Base-by-base conservation (phyloP, 768 basidiomycete species). In the Calocybe indica region DNA sequence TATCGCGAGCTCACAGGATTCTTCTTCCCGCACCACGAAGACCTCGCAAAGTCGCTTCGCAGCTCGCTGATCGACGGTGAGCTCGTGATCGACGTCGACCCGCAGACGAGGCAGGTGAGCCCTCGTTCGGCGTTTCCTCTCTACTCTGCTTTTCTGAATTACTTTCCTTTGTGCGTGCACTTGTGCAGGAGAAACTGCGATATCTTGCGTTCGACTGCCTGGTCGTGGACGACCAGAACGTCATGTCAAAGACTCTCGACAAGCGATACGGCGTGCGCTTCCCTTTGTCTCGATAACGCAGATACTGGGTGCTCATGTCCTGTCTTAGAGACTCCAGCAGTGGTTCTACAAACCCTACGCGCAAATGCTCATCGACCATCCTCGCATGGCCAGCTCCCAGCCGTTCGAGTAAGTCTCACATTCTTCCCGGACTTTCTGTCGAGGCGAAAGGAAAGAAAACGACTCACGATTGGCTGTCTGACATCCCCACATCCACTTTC, bases 161-260 rank as follows among this genome's bases (percentile, higher is more conserved):
- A 40, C 52, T 50, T 45, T 40, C 36, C 49, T 32, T 36, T 37
- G 22, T 22, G 35, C 30, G 5, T 3, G 42, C 1, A 22, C 6
- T 5, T 32, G 30, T 50, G 31, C 61, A 97, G 94, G 80, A 90
- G 69, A 88, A 80, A 0, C 57, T 90, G 42, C 80, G 93, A 4
- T 83, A 87, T 47, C 76, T 97, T 50, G 87, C 86, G 0, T 99
- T 99, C 57, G 96, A 99, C 62, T 92, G 92, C 59, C 74, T 98
- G 13, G 91, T 95, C 5, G 80, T 88, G 11, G 79, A 93, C 61
- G 80, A 82, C 39, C 79, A 87, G 60, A 93, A 92, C 55, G 79
- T 98, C 53, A 96, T 97, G 92, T 66, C 74, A 7, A 79, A 82
- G 51, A 69, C 89, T 1, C 71, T 98, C 37, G 80, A 88, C 55